phyloP scores from a whole-genome alignment of 106 monocot genomes.

The Apostasia ramifera region DNA sequence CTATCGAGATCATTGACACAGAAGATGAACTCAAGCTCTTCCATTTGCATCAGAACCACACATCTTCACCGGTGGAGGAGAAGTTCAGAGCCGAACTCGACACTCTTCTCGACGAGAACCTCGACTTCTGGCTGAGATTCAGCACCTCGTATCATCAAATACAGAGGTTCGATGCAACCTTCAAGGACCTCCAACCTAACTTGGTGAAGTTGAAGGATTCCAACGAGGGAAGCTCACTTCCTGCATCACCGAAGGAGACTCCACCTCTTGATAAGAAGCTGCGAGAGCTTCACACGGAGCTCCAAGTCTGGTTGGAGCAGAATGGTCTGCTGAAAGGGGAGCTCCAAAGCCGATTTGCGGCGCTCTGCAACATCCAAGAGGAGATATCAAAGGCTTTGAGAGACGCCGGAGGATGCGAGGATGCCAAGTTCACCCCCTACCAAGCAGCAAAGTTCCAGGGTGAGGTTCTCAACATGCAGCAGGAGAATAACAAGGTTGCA shows the following conservation, averaged over 20 bases:
- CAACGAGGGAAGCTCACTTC: slow-evolving; percentile 4
- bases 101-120: slow-evolving; percentile 69
- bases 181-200: slow-evolving; percentile 37
- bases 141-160: slow-evolving; percentile 83
- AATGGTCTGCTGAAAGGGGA: slow-evolving; percentile 59
- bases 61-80: slow-evolving; percentile 36
- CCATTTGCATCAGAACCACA: slow-evolving; percentile 1
- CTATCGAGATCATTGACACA: neutral
- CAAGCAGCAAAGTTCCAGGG: slow-evolving; percentile 37
- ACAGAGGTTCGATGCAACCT: slow-evolving; percentile 42
- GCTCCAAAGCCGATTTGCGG: slow-evolving; percentile 44
- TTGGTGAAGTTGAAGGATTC: slow-evolving; percentile 27
- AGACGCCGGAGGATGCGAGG: slow-evolving; percentile 7
- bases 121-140: slow-evolving; percentile 90
- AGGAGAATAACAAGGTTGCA: slow-evolving; percentile 73
- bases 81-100: slow-evolving; percentile 84
- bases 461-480: slow-evolving; percentile 40
- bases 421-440: slow-evolving; percentile 42
- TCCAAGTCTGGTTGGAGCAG: slow-evolving; percentile 81
- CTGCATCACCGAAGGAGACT: neutral
- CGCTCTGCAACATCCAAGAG: slow-evolving; percentile 49
- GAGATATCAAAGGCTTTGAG: slow-evolving; percentile 51
- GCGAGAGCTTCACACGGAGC: slow-evolving; percentile 58
- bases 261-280: slow-evolving; percentile 44
- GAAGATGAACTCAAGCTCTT: slow-evolving; percentile 17